A percentile compares a stretch with the other conserved stretches of the same genome.
Conservation (phyloP, 2,329 filamentous ascomycete species). For the Cladosporium sp. region DNA sequence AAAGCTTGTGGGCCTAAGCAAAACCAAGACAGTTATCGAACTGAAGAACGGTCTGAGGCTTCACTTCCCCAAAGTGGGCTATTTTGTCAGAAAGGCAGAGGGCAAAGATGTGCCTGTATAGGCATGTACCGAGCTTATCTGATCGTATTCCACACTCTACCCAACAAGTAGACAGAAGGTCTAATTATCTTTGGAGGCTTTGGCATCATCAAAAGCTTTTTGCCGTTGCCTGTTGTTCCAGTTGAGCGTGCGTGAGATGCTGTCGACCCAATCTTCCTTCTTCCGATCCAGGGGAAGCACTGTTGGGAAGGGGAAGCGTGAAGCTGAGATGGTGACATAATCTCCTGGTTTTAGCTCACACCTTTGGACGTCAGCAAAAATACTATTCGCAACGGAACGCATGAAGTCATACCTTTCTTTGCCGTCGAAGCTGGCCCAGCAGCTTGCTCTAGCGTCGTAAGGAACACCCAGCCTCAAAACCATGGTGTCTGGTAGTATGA, state of each 20-base stretch:
- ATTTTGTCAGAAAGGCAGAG: constrained; percentile 5
- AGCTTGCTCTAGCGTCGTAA: constrained; percentile 83
- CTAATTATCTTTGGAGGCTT: not conserved
- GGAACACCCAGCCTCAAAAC: constrained; percentile 92
- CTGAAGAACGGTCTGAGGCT: constrained; percentile 17
- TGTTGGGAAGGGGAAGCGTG: constrained; percentile 76
- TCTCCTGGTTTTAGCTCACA: constrained; percentile 72
- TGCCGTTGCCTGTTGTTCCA: constrained; percentile 82
- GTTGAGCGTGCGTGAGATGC: constrained; percentile 74
- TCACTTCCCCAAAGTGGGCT: constrained; percentile 20
- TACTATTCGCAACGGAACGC: too few relatives aligned
- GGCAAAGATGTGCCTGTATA: not conserved
- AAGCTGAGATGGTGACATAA: constrained; percentile 82
- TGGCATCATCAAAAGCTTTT: constrained; percentile 57
- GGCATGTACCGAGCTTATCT: not conserved
- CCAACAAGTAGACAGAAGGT: not conserved
- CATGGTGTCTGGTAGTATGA: constrained; percentile 94
- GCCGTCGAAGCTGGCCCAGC: constrained; percentile 98
- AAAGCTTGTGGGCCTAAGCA: constrained; percentile 23
- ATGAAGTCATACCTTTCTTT: constrained; percentile 73
- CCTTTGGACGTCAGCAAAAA: not conserved
- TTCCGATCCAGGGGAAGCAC: constrained; percentile 70
- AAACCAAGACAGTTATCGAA: constrained; percentile 15
- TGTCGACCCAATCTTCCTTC: constrained; percentile 80
- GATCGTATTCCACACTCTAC: not conserved